Base-by-base conservation (phyloP, 495 filamentous ascomycete genomes). In the Lepraria neglecta region DNA sequence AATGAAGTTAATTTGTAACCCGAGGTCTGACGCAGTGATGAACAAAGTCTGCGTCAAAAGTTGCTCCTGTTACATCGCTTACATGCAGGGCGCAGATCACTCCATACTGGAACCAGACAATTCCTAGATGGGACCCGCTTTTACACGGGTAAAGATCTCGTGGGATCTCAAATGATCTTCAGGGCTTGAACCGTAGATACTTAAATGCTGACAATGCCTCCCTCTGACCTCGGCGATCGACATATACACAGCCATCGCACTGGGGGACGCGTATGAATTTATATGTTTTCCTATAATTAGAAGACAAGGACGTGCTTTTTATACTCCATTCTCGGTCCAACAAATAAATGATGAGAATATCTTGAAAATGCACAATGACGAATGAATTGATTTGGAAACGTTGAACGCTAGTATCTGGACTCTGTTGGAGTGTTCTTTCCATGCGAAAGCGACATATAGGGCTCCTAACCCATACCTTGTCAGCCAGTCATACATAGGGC, bases 391-490 rank as follows among this genome's bases (percentile, higher is more conserved):
- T 19, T 53, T 28, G 35, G 19, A 10, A 35, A 35, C 15, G 5
- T 14, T 12, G 21, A 12, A n/a, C 6, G 15, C 56, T 59, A 63
- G 35, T 67, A 73, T 60, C 74, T 77, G 45, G 77, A 78, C 19
- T 61, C 67, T 24, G 71, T 74, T 6, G 83, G 82, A 4, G 84
- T 86, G 17, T 76, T 73, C 4, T 75, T 73, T 6, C 83, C 82
- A 47, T 72, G 77, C 1, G 81, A 79, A n/a, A 71, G 71, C 6
- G 82, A 84, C 81, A 87, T 86, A 68, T 4, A 84, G 82, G 44
- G 84, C 83, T 84, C 85, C 67, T 52, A 42, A 40, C 27, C 14
- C 15, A 24, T 55, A 24, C 24, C 17, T 40, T 15, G 54, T 50
- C 21, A 56, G 54, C 42, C 35, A 42, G 47, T 4, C n/a, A 27